A percentile compares a stretch with the other conserved stretches of the same genome.
Conservation (phyloP, 495 filamentous ascomycete genomes). For the Penicillium macrosclerotiorum region DNA sequence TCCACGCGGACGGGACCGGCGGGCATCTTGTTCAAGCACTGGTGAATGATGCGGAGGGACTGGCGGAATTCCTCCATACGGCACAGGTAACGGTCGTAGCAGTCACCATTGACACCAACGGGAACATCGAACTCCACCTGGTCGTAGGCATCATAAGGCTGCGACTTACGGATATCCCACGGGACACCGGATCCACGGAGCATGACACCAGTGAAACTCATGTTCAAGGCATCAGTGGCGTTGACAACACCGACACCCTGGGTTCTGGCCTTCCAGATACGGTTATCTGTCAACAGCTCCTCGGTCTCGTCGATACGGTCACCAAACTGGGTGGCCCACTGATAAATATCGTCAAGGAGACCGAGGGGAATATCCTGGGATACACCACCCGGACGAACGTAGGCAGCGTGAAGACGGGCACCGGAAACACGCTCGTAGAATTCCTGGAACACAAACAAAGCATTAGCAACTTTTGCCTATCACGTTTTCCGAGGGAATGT, state of each 20-base stretch:
- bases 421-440: conserved; percentile 99
- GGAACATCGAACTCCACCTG: conserved; percentile 98
- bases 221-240: conserved; percentile 90
- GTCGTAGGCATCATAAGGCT: conserved; percentile 96
- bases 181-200: conserved; percentile 95
- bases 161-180: conserved; percentile 93
- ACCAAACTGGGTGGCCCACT: conserved; percentile 99
- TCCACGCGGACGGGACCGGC: conserved; percentile 90
- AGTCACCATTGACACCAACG: conserved; percentile 95
- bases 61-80: conserved; percentile 99
- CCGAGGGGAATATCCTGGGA: conserved; percentile 92
- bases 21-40: conserved; percentile 99
- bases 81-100: conserved; percentile 98
- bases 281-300: conserved; percentile 97
- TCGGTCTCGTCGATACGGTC: conserved; percentile 99
- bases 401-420: conserved; percentile 96
- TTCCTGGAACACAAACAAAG: conserved; percentile 58
- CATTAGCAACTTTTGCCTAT: background rate
- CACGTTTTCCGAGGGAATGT: background rate
- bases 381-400: conserved; percentile 96
- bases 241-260: conserved; percentile 88
- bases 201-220: conserved; percentile 96
- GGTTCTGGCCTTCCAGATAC: conserved; percentile 95
- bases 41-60: conserved; percentile 94
- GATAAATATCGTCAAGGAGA: conserved; percentile 98